A percentile compares a stretch with the other conserved stretches of the same genome.
Evolutionary conservation across 2,329 filamentous ascomycete genomes (phyloP).

Genomic region (Aspergillus pseudoterreus): DNA sequence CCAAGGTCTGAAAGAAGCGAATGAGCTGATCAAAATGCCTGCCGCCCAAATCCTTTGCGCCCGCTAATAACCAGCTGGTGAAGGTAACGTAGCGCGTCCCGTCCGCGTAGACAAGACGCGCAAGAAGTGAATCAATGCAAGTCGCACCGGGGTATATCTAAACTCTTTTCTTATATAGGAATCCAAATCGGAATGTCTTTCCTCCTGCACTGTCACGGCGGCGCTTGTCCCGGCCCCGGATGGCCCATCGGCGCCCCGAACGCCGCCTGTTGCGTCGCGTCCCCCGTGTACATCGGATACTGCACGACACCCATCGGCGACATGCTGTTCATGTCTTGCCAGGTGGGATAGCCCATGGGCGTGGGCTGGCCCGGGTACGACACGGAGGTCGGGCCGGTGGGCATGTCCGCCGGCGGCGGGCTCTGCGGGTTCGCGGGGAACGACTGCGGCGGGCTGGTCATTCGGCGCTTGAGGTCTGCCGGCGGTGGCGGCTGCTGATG

Average conservation of each 20-base stretch:
- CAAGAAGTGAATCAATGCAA: slow-evolving; percentile 1
- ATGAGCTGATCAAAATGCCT: slow-evolving; percentile 14
- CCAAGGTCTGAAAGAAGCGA: not conserved
- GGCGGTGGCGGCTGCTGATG: slow-evolving; percentile 27
- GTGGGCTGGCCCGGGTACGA: slow-evolving; percentile 26
- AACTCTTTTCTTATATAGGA: not conserved
- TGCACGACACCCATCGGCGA: slow-evolving; percentile 28
- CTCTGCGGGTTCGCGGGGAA: slow-evolving; percentile 23
- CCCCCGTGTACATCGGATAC: slow-evolving; percentile 31
- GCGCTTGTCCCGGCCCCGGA: slow-evolving; percentile 23
- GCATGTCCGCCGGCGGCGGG: slow-evolving; percentile 24
- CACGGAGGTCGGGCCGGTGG: slow-evolving; percentile 24
- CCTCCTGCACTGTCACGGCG: slow-evolving; percentile 17
- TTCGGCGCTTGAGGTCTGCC: slow-evolving; percentile 34
- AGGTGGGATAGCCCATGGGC: slow-evolving; percentile 28
- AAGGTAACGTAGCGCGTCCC: slow-evolving; percentile 16
- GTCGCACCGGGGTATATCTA: slow-evolving; percentile 11
- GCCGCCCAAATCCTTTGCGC: slow-evolving; percentile 35
- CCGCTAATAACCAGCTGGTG: slow-evolving; percentile 36
- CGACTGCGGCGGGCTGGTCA: slow-evolving; percentile 33
- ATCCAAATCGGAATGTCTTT: not conserved
- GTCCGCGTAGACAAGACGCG: slow-evolving; percentile 8
- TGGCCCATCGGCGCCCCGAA: slow-evolving; percentile 31
- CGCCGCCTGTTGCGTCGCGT: slow-evolving; percentile 24
- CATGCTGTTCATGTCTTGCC: slow-evolving; percentile 29